Evolutionary conservation across 257 asterid species (phyloP).

Genomic region (Lavandula angustifolia): DNA sequence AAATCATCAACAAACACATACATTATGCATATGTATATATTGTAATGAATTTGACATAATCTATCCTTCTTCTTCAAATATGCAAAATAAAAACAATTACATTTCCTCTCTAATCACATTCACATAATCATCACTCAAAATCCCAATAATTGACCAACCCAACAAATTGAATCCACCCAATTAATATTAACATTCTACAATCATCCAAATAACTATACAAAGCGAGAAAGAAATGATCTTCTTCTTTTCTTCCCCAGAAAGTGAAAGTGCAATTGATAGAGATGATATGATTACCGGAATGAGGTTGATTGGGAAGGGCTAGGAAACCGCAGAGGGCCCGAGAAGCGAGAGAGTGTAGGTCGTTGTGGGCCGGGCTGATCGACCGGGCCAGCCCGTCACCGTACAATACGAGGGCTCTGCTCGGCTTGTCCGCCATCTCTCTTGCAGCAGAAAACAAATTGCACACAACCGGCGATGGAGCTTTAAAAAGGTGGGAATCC

Average conservation of each 20-base stretch:
- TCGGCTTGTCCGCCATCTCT: conserved; percentile 71
- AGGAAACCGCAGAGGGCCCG: conserved; percentile 73
- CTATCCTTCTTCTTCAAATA: background rate
- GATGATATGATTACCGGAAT: conserved; percentile 50
- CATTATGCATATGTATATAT: too few relatives aligned
- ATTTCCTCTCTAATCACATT: background rate
- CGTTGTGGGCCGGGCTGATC: conserved; percentile 56
- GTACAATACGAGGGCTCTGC: conserved; percentile 76
- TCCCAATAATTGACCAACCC: conserved; percentile 8
- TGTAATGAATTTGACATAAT: conserved; percentile 9
- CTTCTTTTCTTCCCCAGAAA: background rate
- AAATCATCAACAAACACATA: background rate
- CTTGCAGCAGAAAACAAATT: background rate
- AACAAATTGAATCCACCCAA: too few relatives aligned
- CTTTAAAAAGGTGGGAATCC: too few relatives aligned
- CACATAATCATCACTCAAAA: background rate
- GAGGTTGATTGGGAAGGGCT: conserved; percentile 67
- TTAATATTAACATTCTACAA: conserved; percentile 6
- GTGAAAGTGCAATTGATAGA: background rate
- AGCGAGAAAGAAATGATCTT: background rate
- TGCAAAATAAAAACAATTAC: background rate
- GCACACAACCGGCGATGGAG: too few relatives aligned
- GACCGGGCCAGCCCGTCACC: conserved; percentile 82
- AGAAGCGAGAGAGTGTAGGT: conserved; percentile 71
- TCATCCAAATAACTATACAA: background rate